Evolutionary conservation across 805 yeast species (phyloP).

Genomic region (Candida nitratophila): DNA sequence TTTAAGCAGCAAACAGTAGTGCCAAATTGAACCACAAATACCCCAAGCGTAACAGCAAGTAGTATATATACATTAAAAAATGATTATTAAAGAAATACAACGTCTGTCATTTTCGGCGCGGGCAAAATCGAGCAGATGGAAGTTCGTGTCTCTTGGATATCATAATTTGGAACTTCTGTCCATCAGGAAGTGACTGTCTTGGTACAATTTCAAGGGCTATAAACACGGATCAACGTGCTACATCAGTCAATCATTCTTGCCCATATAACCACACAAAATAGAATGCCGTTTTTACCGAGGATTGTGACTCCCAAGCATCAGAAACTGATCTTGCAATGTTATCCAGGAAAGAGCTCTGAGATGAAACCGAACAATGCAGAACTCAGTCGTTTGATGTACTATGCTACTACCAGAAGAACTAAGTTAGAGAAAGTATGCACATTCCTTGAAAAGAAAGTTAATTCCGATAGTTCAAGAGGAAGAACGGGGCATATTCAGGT

Average conservation of each 20-base stretch:
- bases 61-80: no score
- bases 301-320: constrained; percentile 69
- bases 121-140: no score
- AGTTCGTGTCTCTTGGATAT: no score
- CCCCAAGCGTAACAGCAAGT: no score
- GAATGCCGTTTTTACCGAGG: constrained; percentile 14
- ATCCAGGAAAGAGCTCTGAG: constrained; percentile 80
- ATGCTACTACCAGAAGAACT: constrained; percentile 83
- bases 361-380: constrained; percentile 92
- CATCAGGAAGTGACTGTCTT: no score
- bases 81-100: no score
- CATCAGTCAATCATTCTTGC: not conserved
- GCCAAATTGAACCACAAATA: no score
- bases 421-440: constrained; percentile 82
- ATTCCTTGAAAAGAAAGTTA: constrained; percentile 57
- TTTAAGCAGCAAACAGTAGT: no score
- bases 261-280: not conserved
- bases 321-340: constrained; percentile 82
- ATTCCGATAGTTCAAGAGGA: constrained; percentile 50
- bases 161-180: no score
- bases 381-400: constrained; percentile 77
- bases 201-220: no score
- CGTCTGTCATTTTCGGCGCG: no score
- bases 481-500: constrained; percentile 79
- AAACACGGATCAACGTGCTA: no score